A percentile compares a stretch with the other conserved stretches of the same genome.
Conservation (phyloP, 176 grass and related monocot species). For the Avena atlantica region DNA sequence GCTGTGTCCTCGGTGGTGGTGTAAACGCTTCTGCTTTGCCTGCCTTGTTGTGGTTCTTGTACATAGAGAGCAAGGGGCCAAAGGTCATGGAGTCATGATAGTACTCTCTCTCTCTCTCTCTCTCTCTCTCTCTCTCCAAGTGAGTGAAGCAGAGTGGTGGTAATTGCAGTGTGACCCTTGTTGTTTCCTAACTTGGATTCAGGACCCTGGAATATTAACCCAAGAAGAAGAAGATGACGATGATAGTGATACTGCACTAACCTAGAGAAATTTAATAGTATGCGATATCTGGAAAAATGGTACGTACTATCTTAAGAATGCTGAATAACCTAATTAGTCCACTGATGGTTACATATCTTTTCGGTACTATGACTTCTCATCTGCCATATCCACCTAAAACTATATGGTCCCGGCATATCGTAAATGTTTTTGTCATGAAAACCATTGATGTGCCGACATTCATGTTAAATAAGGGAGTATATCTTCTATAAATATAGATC, state of each 20-base stretch:
- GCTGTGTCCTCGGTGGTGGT: slow-evolving; percentile 39
- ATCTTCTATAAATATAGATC: background rate
- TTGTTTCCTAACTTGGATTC: slow-evolving; percentile 25
- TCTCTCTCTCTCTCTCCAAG: background rate
- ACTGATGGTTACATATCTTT: no score
- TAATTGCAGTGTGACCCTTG: slow-evolving; percentile 42
- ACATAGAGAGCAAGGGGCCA: slow-evolving; percentile 23
- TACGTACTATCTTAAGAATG: no score
- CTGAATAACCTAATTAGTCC: no score
- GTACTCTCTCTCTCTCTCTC: background rate
- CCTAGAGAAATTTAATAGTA: no score
- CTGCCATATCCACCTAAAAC: no score
- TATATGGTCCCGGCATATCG: no score
- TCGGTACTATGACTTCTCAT: no score
- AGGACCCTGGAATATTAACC: background rate
- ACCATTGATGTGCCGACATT: no score
- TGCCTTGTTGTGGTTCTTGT: slow-evolving; percentile 48
- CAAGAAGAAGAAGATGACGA: background rate
- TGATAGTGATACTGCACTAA: no score
- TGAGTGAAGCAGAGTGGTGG: slow-evolving; percentile 18
- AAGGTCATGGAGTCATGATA: background rate
- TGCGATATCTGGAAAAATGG: no score
- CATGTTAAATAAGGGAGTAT: no score
- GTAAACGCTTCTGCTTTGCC: slow-evolving; percentile 38
- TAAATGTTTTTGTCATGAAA: no score